Base-by-base conservation (phyloP, 1,139 yeast genomes). In the Suhomyces bokatorum region DNA sequence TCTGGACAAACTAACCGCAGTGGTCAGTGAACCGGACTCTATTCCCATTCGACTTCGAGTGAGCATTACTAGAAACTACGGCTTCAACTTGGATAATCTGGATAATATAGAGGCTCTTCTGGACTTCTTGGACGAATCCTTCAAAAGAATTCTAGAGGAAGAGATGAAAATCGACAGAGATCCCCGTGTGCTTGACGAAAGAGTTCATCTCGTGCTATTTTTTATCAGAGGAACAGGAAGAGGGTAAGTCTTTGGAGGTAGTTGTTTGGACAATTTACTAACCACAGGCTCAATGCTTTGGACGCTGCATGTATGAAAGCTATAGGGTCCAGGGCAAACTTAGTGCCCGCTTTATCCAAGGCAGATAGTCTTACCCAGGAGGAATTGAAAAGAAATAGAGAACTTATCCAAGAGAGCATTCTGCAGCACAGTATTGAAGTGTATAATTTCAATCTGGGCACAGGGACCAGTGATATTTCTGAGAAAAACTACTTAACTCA, bases 181-280 rank as follows among this genome's bases (percentile, higher is more conserved):
- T 51, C 74, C 82, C 11, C 68, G 70, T 43, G 69, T 70, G 46
- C 71, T 68, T 45, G 90, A 85, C 59, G 74, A 76, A 17, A 66
- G 89, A 49, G 78, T 85, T 35, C 90, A 85, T 61, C 84, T 75
- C 17, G 78, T 83, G 43, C 57, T 84, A 34, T 81, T 82, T 56
- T 81, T 84, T 53, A 66, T 85, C 35, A 73, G 77, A 44, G 80
- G 87, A 15, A 80, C 79, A 1, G 75, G 80, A 24, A 78, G 74
- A 53, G 83, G 83, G 16, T 55, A 50, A 6, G 59, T 56, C 13
- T 16, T 14, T 2, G 10, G 6, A 6, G 13, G 20, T 2, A 11
- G n/a, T 5, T 10, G 17, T 9, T 5, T 8, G 6, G 13, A 26
- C 6, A 7, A 13, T 9, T 5, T 43, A 52, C 56, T 52, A 53